Base-by-base conservation (phyloP, 306 rosid genomes). In the Sophora flavescens region DNA sequence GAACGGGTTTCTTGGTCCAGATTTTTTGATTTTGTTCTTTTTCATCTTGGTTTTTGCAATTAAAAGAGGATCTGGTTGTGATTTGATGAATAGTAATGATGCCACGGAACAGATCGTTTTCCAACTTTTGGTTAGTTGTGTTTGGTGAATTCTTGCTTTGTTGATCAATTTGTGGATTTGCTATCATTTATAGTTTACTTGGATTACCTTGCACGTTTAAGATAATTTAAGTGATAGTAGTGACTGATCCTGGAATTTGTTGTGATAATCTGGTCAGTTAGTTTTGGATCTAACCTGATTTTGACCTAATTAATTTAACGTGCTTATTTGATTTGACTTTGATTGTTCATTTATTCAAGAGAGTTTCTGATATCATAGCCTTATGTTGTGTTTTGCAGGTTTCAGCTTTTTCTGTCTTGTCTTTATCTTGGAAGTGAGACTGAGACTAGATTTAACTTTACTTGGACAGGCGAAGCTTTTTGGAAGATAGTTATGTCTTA, bases 331-430 rank as follows among this genome's bases (percentile, higher is more conserved):
- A 3, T 63, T 81, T 71, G 78, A 42, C 41, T 32, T 54, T 78
- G 61, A 13, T 47, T 8, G 8, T 65, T 57, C 8, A 28, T 32
- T 45, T n/a, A 64, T 61, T 16, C 28, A 22, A 63, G 33, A 3
- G 17, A 50, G 41, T 68, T 68, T 57, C 10, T 68, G 51, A 83
- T 52, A 4, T 59, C 16, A 2, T 39, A 48, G 60, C 3, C 62
- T 73, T 64, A 4, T 75, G 17, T 50, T 48, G 33, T 75, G 53
- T 72, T 82, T 64, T 79, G 79, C 88, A 87, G 91, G 87, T 76
- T 71, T 6, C n/a, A 1, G 71, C 12, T 6, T 1, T 61, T 73
- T 42, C 48, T n/a, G 26, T 32, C 3, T 8, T 11, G 18, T 63
- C 62, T 44, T 5, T 42, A 30, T 60, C 69, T 32, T 35, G 11